Conservation (phyloP, 345 rosid genomes). For the Reutealis trisperma region DNA sequence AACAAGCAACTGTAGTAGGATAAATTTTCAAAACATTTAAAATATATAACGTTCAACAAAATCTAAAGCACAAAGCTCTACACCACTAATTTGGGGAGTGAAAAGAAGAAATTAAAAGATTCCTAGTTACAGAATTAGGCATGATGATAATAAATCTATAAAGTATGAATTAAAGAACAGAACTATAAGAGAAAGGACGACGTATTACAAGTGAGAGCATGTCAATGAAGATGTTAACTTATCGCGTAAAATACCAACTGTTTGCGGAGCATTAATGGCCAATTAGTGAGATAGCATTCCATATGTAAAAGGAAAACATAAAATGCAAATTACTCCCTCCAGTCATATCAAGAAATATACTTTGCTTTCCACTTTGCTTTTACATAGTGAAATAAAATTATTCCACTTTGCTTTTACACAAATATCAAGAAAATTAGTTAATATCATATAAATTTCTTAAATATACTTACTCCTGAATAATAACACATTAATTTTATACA, state of each 20-base stretch:
- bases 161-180: not conserved
- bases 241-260: not conserved
- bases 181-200: not conserved
- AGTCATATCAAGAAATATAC: no score
- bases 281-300: not conserved
- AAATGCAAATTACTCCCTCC: not conserved
- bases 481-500: no score
- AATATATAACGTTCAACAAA: not conserved
- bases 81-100: not conserved
- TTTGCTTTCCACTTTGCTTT: no score
- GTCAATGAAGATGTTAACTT: not conserved
- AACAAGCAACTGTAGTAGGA: not conserved
- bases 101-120: not conserved
- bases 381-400: no score
- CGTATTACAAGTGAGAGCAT: not conserved
- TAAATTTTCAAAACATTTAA: not conserved
- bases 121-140: not conserved
- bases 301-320: not conserved
- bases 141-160: not conserved
- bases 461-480: no score
- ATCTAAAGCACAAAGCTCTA: not conserved
- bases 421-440: no score
- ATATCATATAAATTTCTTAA: no score
- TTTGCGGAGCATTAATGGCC: not conserved
- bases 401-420: no score